These are phyloP conservation scores for Ceriops zippeliana DNA, from an alignment of 345 rosid genomes.

Conservation along the genomic window DNA sequence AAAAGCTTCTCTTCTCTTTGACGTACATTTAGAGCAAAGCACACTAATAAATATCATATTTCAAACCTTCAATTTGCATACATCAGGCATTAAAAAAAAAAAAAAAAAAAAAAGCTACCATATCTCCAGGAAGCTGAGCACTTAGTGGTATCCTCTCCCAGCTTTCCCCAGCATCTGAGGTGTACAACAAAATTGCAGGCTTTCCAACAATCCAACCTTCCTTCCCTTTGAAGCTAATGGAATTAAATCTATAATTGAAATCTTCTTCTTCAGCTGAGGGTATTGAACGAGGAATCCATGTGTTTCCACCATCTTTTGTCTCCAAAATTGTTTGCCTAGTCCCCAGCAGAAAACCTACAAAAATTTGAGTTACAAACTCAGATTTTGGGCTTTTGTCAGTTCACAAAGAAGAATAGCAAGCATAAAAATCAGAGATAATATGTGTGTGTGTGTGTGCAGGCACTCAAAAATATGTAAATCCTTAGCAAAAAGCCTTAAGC, in stretches of 20 bases:
- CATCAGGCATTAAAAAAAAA: not conserved
- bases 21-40: not conserved
- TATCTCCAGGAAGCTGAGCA: conserved; percentile 92
- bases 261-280: conserved; percentile 95
- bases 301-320: conserved; percentile 78
- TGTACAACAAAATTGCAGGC: conserved; percentile 82
- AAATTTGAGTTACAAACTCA: not conserved
- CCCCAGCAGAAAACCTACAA: conserved; percentile 70
- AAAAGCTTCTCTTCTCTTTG: not conserved
- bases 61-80: no score
- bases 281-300: conserved; percentile 77
- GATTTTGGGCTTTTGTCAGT: not conserved
- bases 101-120: conserved; percentile 36
- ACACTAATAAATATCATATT: no score
- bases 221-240: conserved; percentile 79
- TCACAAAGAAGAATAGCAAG: not conserved
- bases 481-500: no score
- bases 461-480: not conserved
- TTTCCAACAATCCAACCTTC: conserved; percentile 98
- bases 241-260: conserved; percentile 89
- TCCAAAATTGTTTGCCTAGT: conserved; percentile 89
- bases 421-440: not conserved
- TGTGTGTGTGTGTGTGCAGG: not conserved
- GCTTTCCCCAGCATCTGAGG: conserved; percentile 70
- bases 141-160: conserved; percentile 88